Percentiles rank a stretch among this genome's conserved stretches.
Evolutionary conservation across 225 moss, liverwort and hornwort species (phyloP).

Genomic region (Physcomitrellopsis africana): DNA sequence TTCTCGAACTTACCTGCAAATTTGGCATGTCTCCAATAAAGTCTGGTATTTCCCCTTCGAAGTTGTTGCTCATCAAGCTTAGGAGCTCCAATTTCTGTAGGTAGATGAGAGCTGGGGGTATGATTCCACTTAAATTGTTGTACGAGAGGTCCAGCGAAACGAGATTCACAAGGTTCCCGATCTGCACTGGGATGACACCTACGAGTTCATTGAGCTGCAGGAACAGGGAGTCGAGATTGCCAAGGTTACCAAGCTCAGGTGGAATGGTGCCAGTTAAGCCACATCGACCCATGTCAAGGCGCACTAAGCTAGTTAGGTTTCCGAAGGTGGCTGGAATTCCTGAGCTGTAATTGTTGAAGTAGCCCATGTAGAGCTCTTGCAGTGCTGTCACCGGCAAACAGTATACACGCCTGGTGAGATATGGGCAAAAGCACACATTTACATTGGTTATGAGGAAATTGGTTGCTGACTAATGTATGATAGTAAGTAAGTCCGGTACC

Average conservation of each 20-base stretch:
- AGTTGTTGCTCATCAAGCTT: slow-evolving; percentile 65
- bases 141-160: slow-evolving; percentile 73
- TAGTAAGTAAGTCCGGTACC: slow-evolving; percentile 23
- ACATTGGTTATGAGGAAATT: too few species aligned
- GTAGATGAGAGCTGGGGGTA: slow-evolving; percentile 60
- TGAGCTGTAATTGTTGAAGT: slow-evolving; percentile 74
- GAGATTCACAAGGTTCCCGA: slow-evolving; percentile 70
- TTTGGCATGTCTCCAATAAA: slow-evolving; percentile 71
- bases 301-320: slow-evolving; percentile 54
- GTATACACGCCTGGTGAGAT: too few species aligned
- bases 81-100: slow-evolving; percentile 70
- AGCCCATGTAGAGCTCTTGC: slow-evolving; percentile 75
- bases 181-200: slow-evolving; percentile 68
- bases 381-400: slow-evolving; percentile 34
- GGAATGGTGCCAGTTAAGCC: slow-evolving; percentile 73
- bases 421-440: too few species aligned
- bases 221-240: slow-evolving; percentile 68
- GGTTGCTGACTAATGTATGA: background rate
- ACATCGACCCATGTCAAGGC: slow-evolving; percentile 68
- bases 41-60: slow-evolving; percentile 64
- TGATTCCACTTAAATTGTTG: slow-evolving; percentile 65
- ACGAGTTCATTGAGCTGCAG: slow-evolving; percentile 66
- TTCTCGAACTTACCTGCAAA: slow-evolving; percentile 39
- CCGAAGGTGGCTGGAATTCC: slow-evolving; percentile 74
- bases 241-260: slow-evolving; percentile 63